A percentile compares a stretch with the other conserved stretches of the same genome.
phyloP scores from a whole-genome alignment of 1,139 yeast species.

The Geotrichum phurueaensis region DNA sequence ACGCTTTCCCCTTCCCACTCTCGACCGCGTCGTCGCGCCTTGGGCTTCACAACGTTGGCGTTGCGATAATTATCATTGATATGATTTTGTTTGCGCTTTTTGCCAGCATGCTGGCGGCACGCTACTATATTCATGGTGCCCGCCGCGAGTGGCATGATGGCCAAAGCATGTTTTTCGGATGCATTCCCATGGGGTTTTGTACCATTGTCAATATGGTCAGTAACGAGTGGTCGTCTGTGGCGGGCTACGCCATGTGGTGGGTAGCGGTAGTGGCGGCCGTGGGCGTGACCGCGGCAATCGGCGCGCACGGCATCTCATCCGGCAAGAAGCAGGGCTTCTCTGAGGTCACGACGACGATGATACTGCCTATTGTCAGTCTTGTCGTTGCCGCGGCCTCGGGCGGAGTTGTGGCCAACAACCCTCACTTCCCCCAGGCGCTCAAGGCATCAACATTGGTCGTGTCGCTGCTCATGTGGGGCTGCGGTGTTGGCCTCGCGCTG shows the following conservation, averaged over 20 bases:
- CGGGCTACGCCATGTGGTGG: constrained; percentile 55
- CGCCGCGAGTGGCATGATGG: constrained; percentile 43
- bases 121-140: constrained; percentile 37
- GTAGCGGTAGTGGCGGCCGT: constrained; percentile 36
- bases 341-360: constrained; percentile 40
- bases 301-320: constrained; percentile 45
- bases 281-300: constrained; percentile 31
- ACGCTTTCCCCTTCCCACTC: constrained; percentile 52
- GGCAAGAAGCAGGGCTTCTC: constrained; percentile 36
- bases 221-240: constrained; percentile 43
- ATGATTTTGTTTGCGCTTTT: constrained; percentile 44
- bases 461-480: constrained; percentile 57
- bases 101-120: constrained; percentile 39
- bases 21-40: constrained; percentile 22
- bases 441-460: constrained; percentile 50
- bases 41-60: constrained; percentile 49
- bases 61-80: constrained; percentile 52
- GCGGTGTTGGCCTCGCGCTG: constrained; percentile 58
- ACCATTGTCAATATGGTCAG: constrained; percentile 59
- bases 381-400: constrained; percentile 72
- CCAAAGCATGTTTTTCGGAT: constrained; percentile 62
- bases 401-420: constrained; percentile 41
- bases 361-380: constrained; percentile 69
- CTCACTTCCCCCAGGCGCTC: constrained; percentile 23
- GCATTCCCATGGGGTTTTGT: constrained; percentile 70